Conservation (phyloP, 345 rosid species). For the Citrus australasica region DNA sequence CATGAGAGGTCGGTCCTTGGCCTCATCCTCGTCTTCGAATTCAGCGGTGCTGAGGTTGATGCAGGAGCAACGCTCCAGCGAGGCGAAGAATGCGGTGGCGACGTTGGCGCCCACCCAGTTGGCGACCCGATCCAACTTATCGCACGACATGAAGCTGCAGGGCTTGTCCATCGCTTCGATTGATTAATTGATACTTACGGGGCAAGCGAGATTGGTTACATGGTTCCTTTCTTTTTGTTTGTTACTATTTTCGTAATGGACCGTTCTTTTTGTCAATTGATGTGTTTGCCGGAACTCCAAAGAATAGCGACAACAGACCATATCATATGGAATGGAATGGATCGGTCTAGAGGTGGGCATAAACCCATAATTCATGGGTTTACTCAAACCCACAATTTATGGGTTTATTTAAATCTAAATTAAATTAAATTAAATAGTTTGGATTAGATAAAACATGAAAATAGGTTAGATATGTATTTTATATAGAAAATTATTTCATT, state of each 20-base stretch:
- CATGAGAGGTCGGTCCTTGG: constrained; percentile 51
- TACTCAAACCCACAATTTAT: no score
- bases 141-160: constrained; percentile 53
- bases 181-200: background rate
- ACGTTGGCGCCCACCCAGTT: constrained; percentile 60
- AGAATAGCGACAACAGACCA: background rate
- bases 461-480: no score
- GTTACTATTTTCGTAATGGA: background rate
- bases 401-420: no score
- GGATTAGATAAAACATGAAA: no score
- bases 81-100: constrained; percentile 65
- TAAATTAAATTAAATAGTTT: no score
- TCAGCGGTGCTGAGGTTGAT: constrained; percentile 66
- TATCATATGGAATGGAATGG: background rate
- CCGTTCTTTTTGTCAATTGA: constrained; percentile 4
- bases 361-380: no score
- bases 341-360: background rate
- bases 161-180: constrained; percentile 32
- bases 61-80: constrained; percentile 69
- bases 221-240: background rate
- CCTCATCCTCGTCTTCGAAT: constrained; percentile 52
- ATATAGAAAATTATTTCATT: no score
- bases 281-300: no score
- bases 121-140: constrained; percentile 58
- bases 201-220: background rate